A percentile compares a stretch with the other conserved stretches of the same genome.
Conservation (phyloP, 2,329 filamentous ascomycete genomes). For the Fusarium setosum region DNA sequence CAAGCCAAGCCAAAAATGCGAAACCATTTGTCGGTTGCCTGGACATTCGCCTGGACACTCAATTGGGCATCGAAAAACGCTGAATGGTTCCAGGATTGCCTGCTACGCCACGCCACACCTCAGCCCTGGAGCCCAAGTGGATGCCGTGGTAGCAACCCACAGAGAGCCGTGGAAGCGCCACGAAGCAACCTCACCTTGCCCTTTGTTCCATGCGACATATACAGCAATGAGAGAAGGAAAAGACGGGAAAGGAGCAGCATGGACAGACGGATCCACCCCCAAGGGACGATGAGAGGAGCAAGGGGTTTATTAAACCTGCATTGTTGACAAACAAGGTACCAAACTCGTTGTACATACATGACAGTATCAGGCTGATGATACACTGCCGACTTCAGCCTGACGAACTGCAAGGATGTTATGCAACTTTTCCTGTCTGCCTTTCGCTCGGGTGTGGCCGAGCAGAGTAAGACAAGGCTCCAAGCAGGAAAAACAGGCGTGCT, state of each 20-base stretch:
- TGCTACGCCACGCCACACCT: constrained; percentile 33
- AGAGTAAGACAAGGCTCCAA: constrained; percentile 6
- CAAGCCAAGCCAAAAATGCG: too few species aligned
- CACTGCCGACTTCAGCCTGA: constrained; percentile 6
- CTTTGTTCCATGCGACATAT: background rate
- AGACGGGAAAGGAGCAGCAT: constrained; percentile 27
- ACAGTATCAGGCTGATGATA: background rate
- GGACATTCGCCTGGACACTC: constrained; percentile 1
- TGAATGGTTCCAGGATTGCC: constrained; percentile 2
- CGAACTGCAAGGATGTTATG: background rate
- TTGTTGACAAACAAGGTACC: constrained; percentile 18
- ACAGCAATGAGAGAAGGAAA: constrained; percentile 4
- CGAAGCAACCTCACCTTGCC: constrained; percentile 29
- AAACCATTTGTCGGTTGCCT: constrained; percentile 12
- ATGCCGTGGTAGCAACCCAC: constrained; percentile 19
- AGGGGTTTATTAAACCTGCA: constrained; percentile 20
- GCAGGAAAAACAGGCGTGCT: constrained; percentile 14
- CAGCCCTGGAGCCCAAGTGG: constrained; percentile 36
- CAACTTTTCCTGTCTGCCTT: background rate
- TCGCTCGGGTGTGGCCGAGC: background rate
- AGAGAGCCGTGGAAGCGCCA: constrained; percentile 41
- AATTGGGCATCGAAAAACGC: constrained; percentile 16
- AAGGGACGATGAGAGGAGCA: constrained; percentile 5
- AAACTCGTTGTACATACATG: too few species aligned
- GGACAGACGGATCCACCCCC: constrained; percentile 21